Base-by-base conservation (phyloP, 2,329 filamentous ascomycete genomes). In the Microdochium trichocladiopsis region DNA sequence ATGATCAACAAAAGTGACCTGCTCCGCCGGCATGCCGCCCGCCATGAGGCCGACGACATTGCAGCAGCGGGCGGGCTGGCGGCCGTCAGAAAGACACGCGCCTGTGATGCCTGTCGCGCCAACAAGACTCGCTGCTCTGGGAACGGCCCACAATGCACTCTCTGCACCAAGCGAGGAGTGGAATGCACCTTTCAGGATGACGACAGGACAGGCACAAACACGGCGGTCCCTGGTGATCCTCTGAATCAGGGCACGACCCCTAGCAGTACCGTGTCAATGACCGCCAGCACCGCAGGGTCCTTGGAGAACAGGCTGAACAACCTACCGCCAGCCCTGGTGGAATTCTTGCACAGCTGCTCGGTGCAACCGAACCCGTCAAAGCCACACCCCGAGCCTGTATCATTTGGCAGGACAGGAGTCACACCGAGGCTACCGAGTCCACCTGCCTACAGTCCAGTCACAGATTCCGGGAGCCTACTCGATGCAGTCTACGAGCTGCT, bases 121-220 rank as follows among this genome's bases (percentile, higher is more conserved):
- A 73, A 69, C 53, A 76, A 75, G 59, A 72, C 69, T 2, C 73
- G 72, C 53, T 75, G 73, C 49, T 67, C 72, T 52, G 73, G 73
- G 2, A 68, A 69, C 12, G 52, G 58, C 2, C 64, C 62, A 23
- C 41, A 45, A 22, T 75, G 73, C 47, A 64, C 66, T 1, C 66
- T 70, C 2, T 75, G 72, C 47, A 55, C 57, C 4, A 74, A 72
- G 55, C 64, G 68, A 52, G 65, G 64, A 2, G 64, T 72, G 18
- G 55, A 56, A 16, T 75, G 73, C 53, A 68, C 64, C 0, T 75
- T 71, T 41, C 60, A 63, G 65, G 4, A 55, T 45, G 28, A 50
- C 36, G 21, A 45, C 50, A 16, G 36, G 22, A 36, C 23, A 53
- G 24, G 12, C n/a, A 22, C 43, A n/a, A 24, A 31, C 49, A 43